Percentiles rank a stretch among this genome's conserved stretches.
These are phyloP conservation scores for Backusella australiensis DNA, from an alignment of 192 early-diverging fungal genomes.

Conservation along the genomic window DNA sequence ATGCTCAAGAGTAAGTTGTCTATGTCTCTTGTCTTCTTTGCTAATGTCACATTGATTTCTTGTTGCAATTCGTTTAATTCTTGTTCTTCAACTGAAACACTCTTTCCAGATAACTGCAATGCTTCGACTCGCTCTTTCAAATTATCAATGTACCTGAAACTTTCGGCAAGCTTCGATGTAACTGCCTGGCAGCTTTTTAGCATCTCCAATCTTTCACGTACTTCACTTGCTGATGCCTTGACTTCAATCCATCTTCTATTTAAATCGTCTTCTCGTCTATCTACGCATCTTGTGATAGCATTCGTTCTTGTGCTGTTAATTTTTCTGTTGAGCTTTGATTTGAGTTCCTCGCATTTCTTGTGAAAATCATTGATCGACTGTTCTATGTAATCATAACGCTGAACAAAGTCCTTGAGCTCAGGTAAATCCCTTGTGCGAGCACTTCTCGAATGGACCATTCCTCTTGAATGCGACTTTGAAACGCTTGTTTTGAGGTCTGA, in stretches of 20 bases:
- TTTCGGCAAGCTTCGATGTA: constrained; percentile 20
- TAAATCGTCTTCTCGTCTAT: constrained; percentile 11
- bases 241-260: constrained; percentile 17
- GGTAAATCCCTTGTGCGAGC: constrained; percentile 2
- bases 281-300: constrained; percentile 9
- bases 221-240: constrained; percentile 14
- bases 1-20: background rate
- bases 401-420: constrained; percentile 13
- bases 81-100: constrained; percentile 28
- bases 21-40: constrained; percentile 10
- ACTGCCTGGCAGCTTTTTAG: constrained; percentile 15
- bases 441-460: background rate
- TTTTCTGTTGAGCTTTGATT: constrained; percentile 12
- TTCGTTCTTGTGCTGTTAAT: constrained; percentile 16
- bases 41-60: constrained; percentile 21
- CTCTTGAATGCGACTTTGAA: background rate
- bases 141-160: constrained; percentile 22
- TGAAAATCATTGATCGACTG: constrained; percentile 5
- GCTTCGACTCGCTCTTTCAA: constrained; percentile 23
- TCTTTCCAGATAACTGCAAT: constrained; percentile 26
- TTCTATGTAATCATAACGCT: constrained; percentile 4
- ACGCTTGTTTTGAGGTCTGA: background rate
- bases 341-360: constrained; percentile 6
- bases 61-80: constrained; percentile 25
- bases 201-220: constrained; percentile 9